A percentile compares a stretch with the other conserved stretches of the same genome.
phyloP scores from a whole-genome alignment of 1,284 basidiomycete species.

The Crocinoboletus sp. region DNA sequence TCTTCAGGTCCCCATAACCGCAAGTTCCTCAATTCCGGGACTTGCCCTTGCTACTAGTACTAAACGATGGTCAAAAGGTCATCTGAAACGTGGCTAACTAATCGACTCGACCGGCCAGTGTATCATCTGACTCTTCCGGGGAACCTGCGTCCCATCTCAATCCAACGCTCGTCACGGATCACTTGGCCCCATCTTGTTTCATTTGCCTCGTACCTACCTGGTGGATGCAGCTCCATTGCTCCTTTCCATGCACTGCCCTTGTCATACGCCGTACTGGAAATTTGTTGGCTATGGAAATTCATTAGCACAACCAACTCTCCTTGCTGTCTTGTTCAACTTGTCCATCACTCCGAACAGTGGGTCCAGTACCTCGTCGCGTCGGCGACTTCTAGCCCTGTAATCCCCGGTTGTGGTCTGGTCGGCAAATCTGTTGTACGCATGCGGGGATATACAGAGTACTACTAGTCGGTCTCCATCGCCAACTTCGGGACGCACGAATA shows the following conservation, averaged over 20 bases:
- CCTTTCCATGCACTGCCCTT: conserved; percentile 10
- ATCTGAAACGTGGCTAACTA: too few species aligned
- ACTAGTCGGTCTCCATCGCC: conserved; percentile 6
- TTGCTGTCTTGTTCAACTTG: not conserved
- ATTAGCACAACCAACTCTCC: not conserved
- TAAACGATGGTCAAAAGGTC: too few species aligned
- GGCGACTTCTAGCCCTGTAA: not conserved
- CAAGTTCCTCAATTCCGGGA: not conserved
- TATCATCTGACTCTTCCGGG: too few species aligned
- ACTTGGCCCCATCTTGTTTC: conserved; percentile 1
- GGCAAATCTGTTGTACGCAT: not conserved
- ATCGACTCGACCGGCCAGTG: too few species aligned
- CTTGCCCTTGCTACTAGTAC: too few species aligned
- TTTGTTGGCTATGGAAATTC: conserved; percentile 2
- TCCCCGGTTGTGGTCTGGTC: not conserved
- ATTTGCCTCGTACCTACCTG: not conserved
- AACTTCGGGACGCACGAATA: conserved; percentile 12
- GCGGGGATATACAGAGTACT: not conserved
- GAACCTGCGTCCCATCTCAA: not conserved
- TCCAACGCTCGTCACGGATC: conserved; percentile 1
- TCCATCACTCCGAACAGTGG: not conserved
- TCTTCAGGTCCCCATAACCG: too few species aligned
- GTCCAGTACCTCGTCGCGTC: not conserved
- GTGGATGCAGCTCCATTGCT: conserved; percentile 7
- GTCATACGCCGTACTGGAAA: conserved; percentile 1